A percentile compares a stretch with the other conserved stretches of the same genome.
phyloP scores from a whole-genome alignment of 202 grass and related monocot genomes.

The Hordeum pubiflorum region DNA sequence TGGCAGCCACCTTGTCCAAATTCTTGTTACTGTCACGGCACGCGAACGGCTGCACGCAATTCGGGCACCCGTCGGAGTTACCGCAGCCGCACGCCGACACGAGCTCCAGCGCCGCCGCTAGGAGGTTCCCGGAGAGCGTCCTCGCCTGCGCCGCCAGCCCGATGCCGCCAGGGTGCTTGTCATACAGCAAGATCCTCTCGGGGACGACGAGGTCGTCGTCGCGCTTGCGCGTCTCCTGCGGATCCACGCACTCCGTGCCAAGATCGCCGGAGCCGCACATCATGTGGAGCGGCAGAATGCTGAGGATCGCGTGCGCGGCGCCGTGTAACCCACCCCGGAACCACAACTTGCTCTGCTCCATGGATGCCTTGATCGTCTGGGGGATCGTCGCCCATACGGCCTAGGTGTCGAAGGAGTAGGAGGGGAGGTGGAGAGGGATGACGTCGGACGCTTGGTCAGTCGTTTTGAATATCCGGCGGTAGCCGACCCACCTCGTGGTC shows the following conservation, averaged over 20 bases:
- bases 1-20: slow-evolving; percentile 45
- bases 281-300: slow-evolving; percentile 49
- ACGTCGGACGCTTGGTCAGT: slow-evolving; percentile 32
- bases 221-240: slow-evolving; percentile 8
- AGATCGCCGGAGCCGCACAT: slow-evolving; percentile 59
- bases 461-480: slow-evolving; percentile 45
- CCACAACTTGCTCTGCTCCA: slow-evolving; percentile 25
- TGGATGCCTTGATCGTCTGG: slow-evolving; percentile 2
- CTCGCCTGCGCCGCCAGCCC: slow-evolving; percentile 48
- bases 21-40: slow-evolving; percentile 51
- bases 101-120: slow-evolving; percentile 39
- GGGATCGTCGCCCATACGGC: slow-evolving; percentile 49
- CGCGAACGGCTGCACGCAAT: slow-evolving; percentile 43
- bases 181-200: slow-evolving; percentile 54
- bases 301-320: slow-evolving; percentile 45
- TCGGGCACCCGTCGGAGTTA: slow-evolving; percentile 41
- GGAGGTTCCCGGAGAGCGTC: slow-evolving; percentile 44
- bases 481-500: slow-evolving; percentile 53
- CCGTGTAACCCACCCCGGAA: slow-evolving; percentile 22
- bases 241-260: slow-evolving; percentile 42
- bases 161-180: slow-evolving; percentile 56
- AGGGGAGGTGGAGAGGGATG: slow-evolving; percentile 40
- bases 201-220: neutral
- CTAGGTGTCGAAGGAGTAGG: slow-evolving; percentile 51
- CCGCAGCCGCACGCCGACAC: slow-evolving; percentile 42